These are phyloP conservation scores for Geotrichum restrictum DNA, from an alignment of 1,139 yeast genomes.

Conservation along the genomic window DNA sequence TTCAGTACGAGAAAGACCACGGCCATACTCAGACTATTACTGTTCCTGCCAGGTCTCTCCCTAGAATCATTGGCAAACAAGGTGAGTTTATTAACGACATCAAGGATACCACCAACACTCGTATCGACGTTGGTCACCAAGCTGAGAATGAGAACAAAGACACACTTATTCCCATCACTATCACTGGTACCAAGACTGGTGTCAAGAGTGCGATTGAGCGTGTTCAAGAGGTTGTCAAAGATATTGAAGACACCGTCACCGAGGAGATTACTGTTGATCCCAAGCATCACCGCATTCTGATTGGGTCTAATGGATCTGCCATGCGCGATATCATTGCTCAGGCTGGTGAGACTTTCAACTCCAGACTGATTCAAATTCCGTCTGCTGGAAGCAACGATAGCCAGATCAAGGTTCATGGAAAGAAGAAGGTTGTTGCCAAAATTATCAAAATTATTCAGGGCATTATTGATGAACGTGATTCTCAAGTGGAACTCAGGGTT, in stretches of 20 bases:
- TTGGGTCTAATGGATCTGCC: slow-evolving; percentile 77
- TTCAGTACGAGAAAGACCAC: slow-evolving; percentile 84
- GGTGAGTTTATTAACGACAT: slow-evolving; percentile 85
- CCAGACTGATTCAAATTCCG: slow-evolving; percentile 70
- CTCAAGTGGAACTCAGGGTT: slow-evolving; percentile 53
- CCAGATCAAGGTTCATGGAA: slow-evolving; percentile 67
- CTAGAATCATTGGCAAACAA: slow-evolving; percentile 83
- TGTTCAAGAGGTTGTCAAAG: slow-evolving; percentile 61
- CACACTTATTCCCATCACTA: slow-evolving; percentile 51
- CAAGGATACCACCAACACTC: slow-evolving; percentile 74
- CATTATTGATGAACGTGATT: slow-evolving; percentile 64
- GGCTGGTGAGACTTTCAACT: slow-evolving; percentile 60
- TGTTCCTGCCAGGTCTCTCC: slow-evolving; percentile 68
- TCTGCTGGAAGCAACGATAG: slow-evolving; percentile 58
- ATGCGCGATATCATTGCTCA: slow-evolving; percentile 69
- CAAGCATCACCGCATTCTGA: slow-evolving; percentile 70
- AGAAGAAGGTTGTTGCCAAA: slow-evolving; percentile 66
- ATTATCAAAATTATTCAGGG: slow-evolving; percentile 61
- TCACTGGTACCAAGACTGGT: slow-evolving; percentile 78
- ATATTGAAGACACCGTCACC: slow-evolving; percentile 61
- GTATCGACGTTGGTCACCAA: slow-evolving; percentile 58
- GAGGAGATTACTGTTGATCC: slow-evolving; percentile 67
- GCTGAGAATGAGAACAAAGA: slow-evolving; percentile 29
- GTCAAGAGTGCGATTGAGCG: slow-evolving; percentile 67
- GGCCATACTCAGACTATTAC: slow-evolving; percentile 61